These are phyloP conservation scores for Rhododendron henanense DNA, from an alignment of 148 eudicot species.

Conservation along the genomic window DNA sequence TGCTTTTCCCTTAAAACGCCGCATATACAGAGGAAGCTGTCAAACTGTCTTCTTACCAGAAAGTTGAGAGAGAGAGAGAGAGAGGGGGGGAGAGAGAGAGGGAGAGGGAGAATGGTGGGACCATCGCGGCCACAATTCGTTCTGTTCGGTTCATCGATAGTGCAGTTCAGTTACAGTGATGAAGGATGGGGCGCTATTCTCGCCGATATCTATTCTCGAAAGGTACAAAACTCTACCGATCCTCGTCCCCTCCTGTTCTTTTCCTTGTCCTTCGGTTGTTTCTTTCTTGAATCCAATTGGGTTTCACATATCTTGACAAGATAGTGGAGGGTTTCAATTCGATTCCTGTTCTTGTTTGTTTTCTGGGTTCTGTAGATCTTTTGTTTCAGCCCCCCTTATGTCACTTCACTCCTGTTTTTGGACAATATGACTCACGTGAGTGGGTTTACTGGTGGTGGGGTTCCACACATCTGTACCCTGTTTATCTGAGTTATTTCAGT, in stretches of 20 bases:
- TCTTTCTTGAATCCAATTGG: not conserved
- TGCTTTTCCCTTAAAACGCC: not conserved
- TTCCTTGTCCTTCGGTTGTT: not conserved
- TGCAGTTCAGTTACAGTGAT: constrained; percentile 24
- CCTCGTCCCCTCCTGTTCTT: not conserved
- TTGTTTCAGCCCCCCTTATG: not conserved
- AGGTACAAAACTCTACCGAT: constrained; percentile 14
- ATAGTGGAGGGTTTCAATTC: not conserved
- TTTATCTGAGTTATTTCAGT: not conserved
- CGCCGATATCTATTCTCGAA: constrained; percentile 30
- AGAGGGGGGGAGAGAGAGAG: not conserved
- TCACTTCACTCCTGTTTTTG: not conserved
- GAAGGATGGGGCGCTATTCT: constrained; percentile 36
- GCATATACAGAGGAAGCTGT: not conserved
- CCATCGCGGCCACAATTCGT: constrained; percentile 31
- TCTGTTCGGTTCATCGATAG: constrained; percentile 34
- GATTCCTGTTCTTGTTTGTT: not conserved
- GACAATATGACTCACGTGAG: not conserved
- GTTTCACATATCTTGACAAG: not conserved
- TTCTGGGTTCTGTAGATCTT: not conserved
- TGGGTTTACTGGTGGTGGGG: constrained; percentile 4
- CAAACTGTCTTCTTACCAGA: not conserved
- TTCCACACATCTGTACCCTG: not conserved
- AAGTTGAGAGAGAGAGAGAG: not conserved
- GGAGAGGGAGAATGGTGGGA: constrained; percentile 22